Base-by-base conservation (phyloP, 129 eudicot species). In the Lonicera japonica region DNA sequence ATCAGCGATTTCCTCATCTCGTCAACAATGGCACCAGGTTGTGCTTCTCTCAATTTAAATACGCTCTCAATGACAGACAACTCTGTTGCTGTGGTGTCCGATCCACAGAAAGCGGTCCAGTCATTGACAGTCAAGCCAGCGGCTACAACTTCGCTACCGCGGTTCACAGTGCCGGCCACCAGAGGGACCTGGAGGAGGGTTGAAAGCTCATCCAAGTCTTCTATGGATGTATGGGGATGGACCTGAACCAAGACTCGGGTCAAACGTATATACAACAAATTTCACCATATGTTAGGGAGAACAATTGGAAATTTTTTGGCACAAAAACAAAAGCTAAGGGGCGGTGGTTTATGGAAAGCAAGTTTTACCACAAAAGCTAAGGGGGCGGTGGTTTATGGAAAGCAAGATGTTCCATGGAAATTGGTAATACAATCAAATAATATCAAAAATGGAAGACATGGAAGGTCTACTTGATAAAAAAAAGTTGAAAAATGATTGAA, bases 131-230 rank as follows among this genome's bases (percentile, higher is more conserved):
- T 78, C 71, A 92, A 60, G 18, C 98, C 98, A 56, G 88, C 98
- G 21, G 81, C 95, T 24, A 91, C 76, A 13, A 87, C 96, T 57
- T 84, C 98, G 56, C 96, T 92, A 38, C 98, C 98, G 21, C 96
- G 95, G 71, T 92, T 87, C 61, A 91, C 98, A 3, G 98, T 92
- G 16, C 96, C 96, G 3, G 96, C 98, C 53, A 92, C 96, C 81
- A 92, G 56, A 14, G 98, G 98, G 50, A 89, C 98, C 80, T 92
- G 96, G 20, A 92, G 86, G 46, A 87, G 88, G 51, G 96, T 87
- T 7, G 98, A 87, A 24, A 87, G 88, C 63, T 92, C 96, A 56
- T 92, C 96, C 74, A 92, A 63, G 63, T 87, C 98, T 75, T 92
- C 95, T 8, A 92, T 77, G 18, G 98, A 87, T 66, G 98, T 85